Evolutionary conservation across 2,329 filamentous ascomycete species (phyloP), one percentile per base, ranked within the genome.

Genomic region (Thielaviopsis ethacetica): DNA sequence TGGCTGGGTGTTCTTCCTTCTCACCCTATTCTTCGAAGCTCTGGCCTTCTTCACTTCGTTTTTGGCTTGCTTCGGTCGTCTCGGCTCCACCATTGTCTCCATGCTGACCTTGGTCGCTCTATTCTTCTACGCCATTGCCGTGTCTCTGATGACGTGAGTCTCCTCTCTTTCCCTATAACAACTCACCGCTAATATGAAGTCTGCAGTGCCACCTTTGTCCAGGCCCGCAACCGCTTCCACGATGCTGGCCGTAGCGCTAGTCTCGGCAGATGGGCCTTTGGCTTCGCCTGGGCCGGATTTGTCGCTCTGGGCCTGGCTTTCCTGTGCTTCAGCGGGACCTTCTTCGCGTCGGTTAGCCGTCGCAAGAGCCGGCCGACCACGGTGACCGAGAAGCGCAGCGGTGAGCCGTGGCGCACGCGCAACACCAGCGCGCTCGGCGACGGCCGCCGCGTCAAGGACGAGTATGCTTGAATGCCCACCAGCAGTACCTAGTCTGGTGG

Each of bases 1-100:
- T 75, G 86, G 88, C 70, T 97, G 91, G 80, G 88, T 91, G 44
- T 93, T 95, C 71, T 87, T 87, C 74, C 75, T 97, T 59, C 84
- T 97, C 64, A 82, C 83, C 19, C 79, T 96, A 44, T 83, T 95
- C 76, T 93, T 95, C 70, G 80, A 81, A 63, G 76, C 80, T 54
- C 59, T 82, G 26, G 81, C 85, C 62, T 82, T 91, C 68, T 79
- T 89, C 70, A 72, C 77, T 12, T 80, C 83, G 63, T 76, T 89
- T 62, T 71, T 90, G 17, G 84, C 86, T 17, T 82, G 85, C 67
- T 87, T 77, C 71, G 83, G 83, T 38, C 81, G 86, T 59, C 75
- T 90, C 1, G 86, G 84, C 53, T 79, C 85, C 7, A 84, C 82
- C 53, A 69, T 91, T 50, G 80, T 83, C 5, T 82, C 79, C 19